A percentile compares a stretch with the other conserved stretches of the same genome.
These are phyloP conservation scores for Neoscytalidium dimidiatum DNA, from an alignment of 2,329 filamentous ascomycete species.

Conservation along the genomic window DNA sequence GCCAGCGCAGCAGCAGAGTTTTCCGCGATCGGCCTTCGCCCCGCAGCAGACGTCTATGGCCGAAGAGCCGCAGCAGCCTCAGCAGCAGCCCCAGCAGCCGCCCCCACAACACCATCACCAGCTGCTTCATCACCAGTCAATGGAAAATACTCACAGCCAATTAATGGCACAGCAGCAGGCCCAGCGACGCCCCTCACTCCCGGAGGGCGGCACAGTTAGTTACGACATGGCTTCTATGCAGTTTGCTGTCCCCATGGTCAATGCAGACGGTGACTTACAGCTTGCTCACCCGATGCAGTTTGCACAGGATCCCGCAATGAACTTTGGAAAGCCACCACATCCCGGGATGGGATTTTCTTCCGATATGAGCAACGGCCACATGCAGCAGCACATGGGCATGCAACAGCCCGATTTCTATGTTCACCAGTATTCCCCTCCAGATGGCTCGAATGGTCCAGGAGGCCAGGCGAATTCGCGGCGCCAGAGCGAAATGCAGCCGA, in stretches of 20 bases:
- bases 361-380: neutral
- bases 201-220: conserved; percentile 16
- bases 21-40: conserved; percentile 29
- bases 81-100: neutral
- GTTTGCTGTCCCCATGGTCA: conserved; percentile 24
- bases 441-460: neutral
- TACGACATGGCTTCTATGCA: conserved; percentile 20
- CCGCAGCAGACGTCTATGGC: conserved; percentile 35
- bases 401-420: conserved; percentile 45
- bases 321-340: conserved; percentile 1
- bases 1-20: conserved; percentile 51
- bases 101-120: neutral
- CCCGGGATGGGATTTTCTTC: neutral
- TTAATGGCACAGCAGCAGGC: neutral
- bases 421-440: conserved; percentile 50
- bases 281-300: conserved; percentile 23
- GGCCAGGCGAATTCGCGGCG: conserved; percentile 26
- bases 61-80: conserved; percentile 30
- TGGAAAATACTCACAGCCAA: conserved; percentile 1
- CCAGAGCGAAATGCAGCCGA: conserved; percentile 35
- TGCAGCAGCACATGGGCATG: conserved; percentile 20
- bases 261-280: conserved; percentile 22
- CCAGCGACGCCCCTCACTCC: conserved; percentile 22
- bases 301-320: conserved; percentile 16
- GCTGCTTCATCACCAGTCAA: conserved; percentile 2